A percentile compares a stretch with the other conserved stretches of the same genome.
Evolutionary conservation across 371 early-diverging fungal species (phyloP).

Genomic region (Mucor velutinosus): DNA sequence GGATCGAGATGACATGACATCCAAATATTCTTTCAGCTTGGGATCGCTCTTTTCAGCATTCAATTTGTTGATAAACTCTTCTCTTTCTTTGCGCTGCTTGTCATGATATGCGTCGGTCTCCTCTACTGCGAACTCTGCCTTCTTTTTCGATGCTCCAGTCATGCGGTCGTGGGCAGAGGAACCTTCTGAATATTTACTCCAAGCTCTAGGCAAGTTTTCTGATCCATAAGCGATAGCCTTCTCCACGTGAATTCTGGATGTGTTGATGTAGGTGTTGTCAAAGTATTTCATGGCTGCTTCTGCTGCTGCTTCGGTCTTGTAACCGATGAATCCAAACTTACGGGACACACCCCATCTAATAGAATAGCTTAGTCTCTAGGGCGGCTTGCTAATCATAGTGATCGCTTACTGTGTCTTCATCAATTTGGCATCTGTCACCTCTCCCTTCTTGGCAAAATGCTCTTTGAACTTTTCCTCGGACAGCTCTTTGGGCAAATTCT

Average conservation of each 20-base stretch:
- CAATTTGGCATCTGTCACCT: slow-evolving; percentile 92
- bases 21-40: slow-evolving; percentile 86
- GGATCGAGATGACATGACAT: slow-evolving; percentile 82
- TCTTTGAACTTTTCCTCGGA: slow-evolving; percentile 82
- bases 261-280: slow-evolving; percentile 91
- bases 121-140: slow-evolving; percentile 44
- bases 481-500: slow-evolving; percentile 90
- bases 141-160: slow-evolving; percentile 31
- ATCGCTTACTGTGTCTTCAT: slow-evolving; percentile 72
- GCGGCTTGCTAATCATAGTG: neutral
- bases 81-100: slow-evolving; percentile 36
- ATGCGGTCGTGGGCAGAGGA: slow-evolving; percentile 67
- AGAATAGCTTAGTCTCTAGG: neutral
- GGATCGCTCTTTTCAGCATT: slow-evolving; percentile 71
- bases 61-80: slow-evolving; percentile 57
- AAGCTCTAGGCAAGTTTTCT: slow-evolving; percentile 80
- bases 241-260: slow-evolving; percentile 84
- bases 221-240: slow-evolving; percentile 85
- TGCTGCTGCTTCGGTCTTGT: slow-evolving; percentile 83
- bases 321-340: slow-evolving; percentile 93
- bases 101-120: slow-evolving; percentile 46
- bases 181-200: slow-evolving; percentile 85
- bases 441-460: slow-evolving; percentile 84
- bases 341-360: slow-evolving; percentile 77
- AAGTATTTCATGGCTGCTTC: slow-evolving; percentile 81